Evolutionary conservation across 345 rosid genomes (phyloP).

Genomic region (Pistacia integerrima): DNA sequence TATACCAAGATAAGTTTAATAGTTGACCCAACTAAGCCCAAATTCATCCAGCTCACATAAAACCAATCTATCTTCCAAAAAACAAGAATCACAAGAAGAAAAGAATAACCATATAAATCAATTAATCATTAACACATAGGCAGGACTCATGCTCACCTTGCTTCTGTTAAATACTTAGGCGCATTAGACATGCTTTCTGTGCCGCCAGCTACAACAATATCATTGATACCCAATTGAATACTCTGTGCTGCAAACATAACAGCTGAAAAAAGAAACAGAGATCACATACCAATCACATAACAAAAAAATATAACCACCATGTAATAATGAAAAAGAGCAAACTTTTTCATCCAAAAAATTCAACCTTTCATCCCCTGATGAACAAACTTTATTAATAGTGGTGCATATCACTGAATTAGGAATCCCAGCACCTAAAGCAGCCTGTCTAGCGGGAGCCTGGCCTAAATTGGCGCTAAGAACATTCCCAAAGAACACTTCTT

Average conservation of each 20-base stretch:
- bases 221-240: conserved; percentile 77
- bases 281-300: background rate
- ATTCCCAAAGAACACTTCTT: conserved; percentile 95
- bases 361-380: conserved; percentile 97
- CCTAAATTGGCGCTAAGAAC: conserved; percentile 94
- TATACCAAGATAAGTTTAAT: conserved; percentile 1
- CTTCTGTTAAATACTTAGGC: conserved; percentile 84
- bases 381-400: conserved; percentile 92
- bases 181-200: conserved; percentile 99
- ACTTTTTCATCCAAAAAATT: background rate
- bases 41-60: background rate
- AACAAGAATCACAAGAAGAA: background rate
- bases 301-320: conserved; percentile 6
- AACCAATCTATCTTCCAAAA: background rate
- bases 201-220: conserved; percentile 92
- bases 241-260: conserved; percentile 87
- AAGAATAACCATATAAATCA: background rate
- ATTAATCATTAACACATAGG: background rate
- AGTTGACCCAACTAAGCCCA: background rate
- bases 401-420: conserved; percentile 88
- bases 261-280: conserved; percentile 42
- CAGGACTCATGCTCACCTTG: conserved; percentile 52
- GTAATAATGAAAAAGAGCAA: background rate
- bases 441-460: conserved; percentile 99
- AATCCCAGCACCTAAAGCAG: conserved; percentile 91